These are phyloP conservation scores for Cladorrhinum sp. DNA, from an alignment of 2,329 filamentous ascomycete genomes.

Conservation along the genomic window DNA sequence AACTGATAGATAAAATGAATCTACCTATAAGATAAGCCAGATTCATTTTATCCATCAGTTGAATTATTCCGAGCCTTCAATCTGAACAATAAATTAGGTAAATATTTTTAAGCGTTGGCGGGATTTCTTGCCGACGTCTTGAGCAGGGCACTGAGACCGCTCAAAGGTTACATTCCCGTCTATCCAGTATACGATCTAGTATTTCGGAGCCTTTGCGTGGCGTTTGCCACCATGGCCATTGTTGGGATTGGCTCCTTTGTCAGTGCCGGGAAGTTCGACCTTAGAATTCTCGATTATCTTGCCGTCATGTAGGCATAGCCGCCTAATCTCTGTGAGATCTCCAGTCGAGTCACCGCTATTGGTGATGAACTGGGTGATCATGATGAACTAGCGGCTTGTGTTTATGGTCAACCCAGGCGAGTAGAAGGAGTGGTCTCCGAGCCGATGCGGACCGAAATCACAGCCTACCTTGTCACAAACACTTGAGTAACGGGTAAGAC, in stretches of 20 bases:
- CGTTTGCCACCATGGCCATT: too few species aligned
- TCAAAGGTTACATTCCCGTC: too few species aligned
- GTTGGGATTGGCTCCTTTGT: slow-evolving; percentile 33
- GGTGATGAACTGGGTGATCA: slow-evolving; percentile 48
- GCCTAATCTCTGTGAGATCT: slow-evolving; percentile 42
- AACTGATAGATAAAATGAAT: too few species aligned
- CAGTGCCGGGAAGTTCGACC: background rate
- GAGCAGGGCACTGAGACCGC: too few species aligned
- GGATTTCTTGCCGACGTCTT: too few species aligned
- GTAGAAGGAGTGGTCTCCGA: slow-evolving; percentile 38
- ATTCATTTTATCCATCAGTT: too few species aligned
- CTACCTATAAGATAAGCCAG: too few species aligned
- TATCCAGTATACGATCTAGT: too few species aligned
- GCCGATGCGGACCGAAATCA: slow-evolving; percentile 31
- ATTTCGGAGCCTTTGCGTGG: too few species aligned
- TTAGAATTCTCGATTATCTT: slow-evolving; percentile 34
- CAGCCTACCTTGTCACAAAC: slow-evolving; percentile 44
- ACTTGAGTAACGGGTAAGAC: background rate
- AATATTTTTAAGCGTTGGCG: too few species aligned
- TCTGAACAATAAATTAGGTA: too few species aligned
- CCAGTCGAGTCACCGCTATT: slow-evolving; percentile 24
- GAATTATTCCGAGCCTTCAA: too few species aligned
- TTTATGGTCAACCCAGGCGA: slow-evolving; percentile 24
- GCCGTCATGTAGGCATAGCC: slow-evolving; percentile 48
- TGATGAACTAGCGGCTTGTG: slow-evolving; percentile 32